Base-by-base conservation (phyloP, 1,284 basidiomycete species). In the Lentinus polychrous region DNA sequence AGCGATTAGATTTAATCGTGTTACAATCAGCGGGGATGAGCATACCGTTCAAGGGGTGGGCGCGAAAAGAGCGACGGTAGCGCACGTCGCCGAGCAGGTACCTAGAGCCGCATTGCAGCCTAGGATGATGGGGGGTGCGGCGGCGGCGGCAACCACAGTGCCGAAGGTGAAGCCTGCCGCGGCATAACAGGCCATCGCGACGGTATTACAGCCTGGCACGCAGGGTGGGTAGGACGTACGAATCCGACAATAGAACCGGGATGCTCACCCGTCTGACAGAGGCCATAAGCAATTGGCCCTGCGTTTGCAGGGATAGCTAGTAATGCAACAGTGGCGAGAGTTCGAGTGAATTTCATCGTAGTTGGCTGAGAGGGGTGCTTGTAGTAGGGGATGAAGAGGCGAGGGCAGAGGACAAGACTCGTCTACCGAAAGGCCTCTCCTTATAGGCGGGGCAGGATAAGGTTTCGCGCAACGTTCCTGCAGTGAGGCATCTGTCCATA, bases 141-240 rank as follows among this genome's bases (percentile, higher is more conserved):
- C 69, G 35, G 60, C 58, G 40, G 73, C 63, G 36, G 74, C 54
- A 7, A 76, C 55, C 14, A 78, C 73, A 3, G 67, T 68, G 0
- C 78, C 78, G 46, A 81, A 81, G 0, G 66, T 68, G 44, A 70
- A 63, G 0, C 79, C 78, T 0, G 78, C 79, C 0, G 59, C 76
- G 0, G 71, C 64, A 43, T 81, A 82, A 58, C 80, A 82, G 0
- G 75, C 63, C 0, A 77, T 74, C 0, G 55, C 76, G 1, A 79
- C 52, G 6, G 53, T 50, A 52, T 81, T 81, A 50, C 80, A 82
- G 0, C 78, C 80, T 81, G 48, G 0, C 27, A 10, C 5, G 10
- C 5, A 27, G 27, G 10, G 27, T 10, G 27, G 10, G 27, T 27
- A 27, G 27, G 18, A 15, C 4, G 35, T 18, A 14, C 4, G 35